Evolutionary conservation across 352 stramenopile genomes (phyloP).

Genomic region (Thalassiosira livingstoniorum): DNA sequence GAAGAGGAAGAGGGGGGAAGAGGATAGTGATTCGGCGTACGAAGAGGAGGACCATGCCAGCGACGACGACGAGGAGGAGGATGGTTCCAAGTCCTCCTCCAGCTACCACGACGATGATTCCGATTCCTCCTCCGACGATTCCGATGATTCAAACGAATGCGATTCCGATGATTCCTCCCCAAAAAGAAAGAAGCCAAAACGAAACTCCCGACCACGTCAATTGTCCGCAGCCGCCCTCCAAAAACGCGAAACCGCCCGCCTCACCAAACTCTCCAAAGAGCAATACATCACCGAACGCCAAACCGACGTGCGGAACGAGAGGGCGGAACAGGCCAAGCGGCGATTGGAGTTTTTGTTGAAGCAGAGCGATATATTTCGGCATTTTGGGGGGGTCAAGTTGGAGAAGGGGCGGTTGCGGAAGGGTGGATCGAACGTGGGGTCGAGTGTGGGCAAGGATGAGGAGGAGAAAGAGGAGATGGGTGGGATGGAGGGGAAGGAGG

Average conservation of each 20-base stretch:
- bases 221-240: slow-evolving; percentile 62
- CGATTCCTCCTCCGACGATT: slow-evolving; percentile 36
- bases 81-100: slow-evolving; percentile 22
- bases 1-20: slow-evolving; percentile 55
- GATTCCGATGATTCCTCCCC: slow-evolving; percentile 38
- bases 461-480: slow-evolving; percentile 29
- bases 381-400: slow-evolving; percentile 91
- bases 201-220: slow-evolving; percentile 2
- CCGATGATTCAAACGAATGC: slow-evolving; percentile 18
- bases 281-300: slow-evolving; percentile 78
- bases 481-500: background rate
- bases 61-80: slow-evolving; percentile 53
- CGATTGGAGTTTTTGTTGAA: slow-evolving; percentile 95
- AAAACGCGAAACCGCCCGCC: slow-evolving; percentile 42
- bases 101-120: slow-evolving; percentile 27
- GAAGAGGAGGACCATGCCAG: slow-evolving; percentile 42
- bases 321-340: slow-evolving; percentile 84
- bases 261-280: slow-evolving; percentile 78
- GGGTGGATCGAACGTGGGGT: slow-evolving; percentile 46
- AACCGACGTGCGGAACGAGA: slow-evolving; percentile 77
- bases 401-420: slow-evolving; percentile 63
- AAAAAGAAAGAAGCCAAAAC: slow-evolving; percentile 48
- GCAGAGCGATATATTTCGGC: slow-evolving; percentile 97
- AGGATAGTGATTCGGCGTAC: slow-evolving; percentile 45
- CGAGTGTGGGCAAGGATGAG: slow-evolving; percentile 19